Conservation (phyloP, 108 stramenopile genomes). For the Cyclotella atomus region DNA sequence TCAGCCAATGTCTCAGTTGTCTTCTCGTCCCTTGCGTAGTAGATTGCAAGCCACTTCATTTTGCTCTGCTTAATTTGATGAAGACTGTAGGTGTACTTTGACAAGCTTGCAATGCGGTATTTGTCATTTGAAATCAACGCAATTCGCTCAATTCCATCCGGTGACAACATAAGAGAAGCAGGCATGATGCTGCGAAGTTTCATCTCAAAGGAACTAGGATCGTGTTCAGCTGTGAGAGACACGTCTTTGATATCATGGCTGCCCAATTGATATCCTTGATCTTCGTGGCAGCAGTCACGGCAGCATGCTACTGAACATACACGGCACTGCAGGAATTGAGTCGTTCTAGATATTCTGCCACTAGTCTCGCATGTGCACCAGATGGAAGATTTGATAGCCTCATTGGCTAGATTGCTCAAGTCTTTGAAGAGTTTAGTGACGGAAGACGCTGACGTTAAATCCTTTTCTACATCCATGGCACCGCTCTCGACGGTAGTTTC, state of each 20-base stretch:
- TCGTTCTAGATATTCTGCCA: conserved; percentile 45
- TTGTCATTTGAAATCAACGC: conserved; percentile 47
- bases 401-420: conserved; percentile 36
- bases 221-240: conserved; percentile 15
- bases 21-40: conserved; percentile 55
- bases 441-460: background rate
- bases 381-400: conserved; percentile 63
- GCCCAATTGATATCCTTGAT: conserved; percentile 52
- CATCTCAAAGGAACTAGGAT: conserved; percentile 36
- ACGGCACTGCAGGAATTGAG: conserved; percentile 51
- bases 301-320: conserved; percentile 60
- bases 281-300: conserved; percentile 45
- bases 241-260: conserved; percentile 45
- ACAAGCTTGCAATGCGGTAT: conserved; percentile 36
- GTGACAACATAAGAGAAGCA: conserved; percentile 35
- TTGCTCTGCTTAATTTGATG: conserved; percentile 54
- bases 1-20: conserved; percentile 60
- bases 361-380: conserved; percentile 73
- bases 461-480: background rate
- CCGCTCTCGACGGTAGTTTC: background rate
- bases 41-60: conserved; percentile 56
- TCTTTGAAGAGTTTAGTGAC: conserved; percentile 39
- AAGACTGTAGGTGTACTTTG: conserved; percentile 50
- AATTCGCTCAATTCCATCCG: conserved; percentile 43
- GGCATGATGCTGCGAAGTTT: conserved; percentile 57